A percentile compares a stretch with the other conserved stretches of the same genome.
phyloP scores from a whole-genome alignment of 1,139 yeast species.

The Magnusiomyces suaveolens region DNA sequence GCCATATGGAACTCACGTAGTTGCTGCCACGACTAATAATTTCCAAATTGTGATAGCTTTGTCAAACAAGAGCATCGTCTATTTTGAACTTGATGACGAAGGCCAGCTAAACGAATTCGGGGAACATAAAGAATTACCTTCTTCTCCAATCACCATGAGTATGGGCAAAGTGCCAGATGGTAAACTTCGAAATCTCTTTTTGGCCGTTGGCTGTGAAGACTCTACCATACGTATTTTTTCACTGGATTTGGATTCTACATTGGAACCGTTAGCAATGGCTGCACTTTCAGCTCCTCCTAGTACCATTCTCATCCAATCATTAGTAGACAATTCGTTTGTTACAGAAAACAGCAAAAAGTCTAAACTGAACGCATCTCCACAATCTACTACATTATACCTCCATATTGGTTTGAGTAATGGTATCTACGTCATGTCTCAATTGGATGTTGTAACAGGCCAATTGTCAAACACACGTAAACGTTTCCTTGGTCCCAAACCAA shows the following conservation, averaged over 20 bases:
- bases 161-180: conserved; percentile 48
- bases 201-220: conserved; percentile 66
- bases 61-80: conserved; percentile 65
- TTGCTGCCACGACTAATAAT: conserved; percentile 51
- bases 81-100: conserved; percentile 65
- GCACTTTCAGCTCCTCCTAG: conserved; percentile 53
- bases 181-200: conserved; percentile 43
- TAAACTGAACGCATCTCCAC: background rate
- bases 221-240: conserved; percentile 63
- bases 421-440: conserved; percentile 53
- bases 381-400: conserved; percentile 31
- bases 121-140: conserved; percentile 48
- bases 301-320: conserved; percentile 40
- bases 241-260: conserved; percentile 49
- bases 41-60: conserved; percentile 63
- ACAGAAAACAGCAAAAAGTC: background rate
- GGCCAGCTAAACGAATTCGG: conserved; percentile 66
- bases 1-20: conserved; percentile 64
- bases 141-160: conserved; percentile 42
- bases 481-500: conserved; percentile 61
- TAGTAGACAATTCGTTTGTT: conserved; percentile 24
- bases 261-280: conserved; percentile 58
- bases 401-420: conserved; percentile 84
- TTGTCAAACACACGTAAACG: conserved; percentile 61
- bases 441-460: conserved; percentile 54